A percentile compares a stretch with the other conserved stretches of the same genome.
Evolutionary conservation across 495 filamentous ascomycete species (phyloP).

Genomic region (Annulohypoxylon maeteangense): DNA sequence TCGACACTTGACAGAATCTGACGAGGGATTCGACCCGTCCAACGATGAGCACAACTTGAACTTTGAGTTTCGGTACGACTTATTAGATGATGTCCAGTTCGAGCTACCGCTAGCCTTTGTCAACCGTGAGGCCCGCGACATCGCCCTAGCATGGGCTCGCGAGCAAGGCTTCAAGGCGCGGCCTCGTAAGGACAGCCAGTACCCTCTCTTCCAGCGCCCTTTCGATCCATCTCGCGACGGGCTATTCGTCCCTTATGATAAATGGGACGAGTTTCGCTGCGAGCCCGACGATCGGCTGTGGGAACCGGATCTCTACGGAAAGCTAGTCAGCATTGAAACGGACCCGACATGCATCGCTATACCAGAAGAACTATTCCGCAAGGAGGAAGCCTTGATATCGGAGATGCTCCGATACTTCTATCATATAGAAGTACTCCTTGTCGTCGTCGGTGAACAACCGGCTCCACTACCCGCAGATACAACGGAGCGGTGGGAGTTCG

Average conservation of each 20-base stretch:
- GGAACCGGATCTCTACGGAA: neutral
- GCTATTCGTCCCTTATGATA: neutral
- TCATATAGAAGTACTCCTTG: neutral
- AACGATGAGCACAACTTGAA: neutral
- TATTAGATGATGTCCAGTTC: conserved; percentile 1
- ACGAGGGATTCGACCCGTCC: neutral
- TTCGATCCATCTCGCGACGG: conserved; percentile 1
- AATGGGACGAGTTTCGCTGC: neutral
- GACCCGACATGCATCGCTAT: neutral
- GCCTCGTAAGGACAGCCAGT: neutral
- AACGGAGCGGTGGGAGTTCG: neutral
- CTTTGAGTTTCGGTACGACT: neutral
- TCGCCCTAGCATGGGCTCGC: neutral
- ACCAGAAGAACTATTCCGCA: neutral
- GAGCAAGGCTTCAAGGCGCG: conserved; percentile 1
- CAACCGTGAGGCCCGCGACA: neutral
- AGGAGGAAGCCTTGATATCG: neutral
- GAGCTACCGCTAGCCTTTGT: conserved; percentile 4
- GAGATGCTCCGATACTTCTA: neutral
- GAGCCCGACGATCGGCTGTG: neutral
- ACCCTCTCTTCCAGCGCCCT: neutral
- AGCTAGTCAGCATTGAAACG: neutral
- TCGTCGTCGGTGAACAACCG: neutral
- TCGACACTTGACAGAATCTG: neutral
- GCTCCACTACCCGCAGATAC: neutral